Conservation (phyloP, 2,329 filamentous ascomycete genomes). For the Colletotrichum sp. region DNA sequence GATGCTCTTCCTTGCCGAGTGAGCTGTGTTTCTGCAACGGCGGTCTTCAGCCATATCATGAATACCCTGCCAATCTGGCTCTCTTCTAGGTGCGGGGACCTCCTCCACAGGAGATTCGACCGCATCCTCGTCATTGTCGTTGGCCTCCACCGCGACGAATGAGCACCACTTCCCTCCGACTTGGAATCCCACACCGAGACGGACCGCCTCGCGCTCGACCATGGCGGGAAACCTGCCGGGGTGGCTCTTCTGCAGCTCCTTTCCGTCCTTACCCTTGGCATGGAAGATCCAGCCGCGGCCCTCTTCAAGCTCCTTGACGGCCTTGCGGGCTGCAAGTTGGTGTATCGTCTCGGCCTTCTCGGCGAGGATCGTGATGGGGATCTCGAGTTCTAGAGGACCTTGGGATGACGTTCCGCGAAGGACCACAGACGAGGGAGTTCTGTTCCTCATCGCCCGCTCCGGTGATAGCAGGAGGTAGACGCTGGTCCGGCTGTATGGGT, state of each 20-base stretch:
- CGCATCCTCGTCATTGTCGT: constrained; percentile 4
- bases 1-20: neutral
- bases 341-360: constrained; percentile 64
- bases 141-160: constrained; percentile 69
- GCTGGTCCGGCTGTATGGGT: constrained; percentile 68
- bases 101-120: neutral
- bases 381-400: constrained; percentile 66
- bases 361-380: constrained; percentile 61
- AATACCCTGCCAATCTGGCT: neutral
- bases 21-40: neutral
- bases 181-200: constrained; percentile 69
- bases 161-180: constrained; percentile 74
- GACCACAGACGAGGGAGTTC: constrained; percentile 58
- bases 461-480: constrained; percentile 70
- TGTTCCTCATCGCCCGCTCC: constrained; percentile 38
- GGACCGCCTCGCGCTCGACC: constrained; percentile 69
- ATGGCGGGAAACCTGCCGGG: constrained; percentile 61
- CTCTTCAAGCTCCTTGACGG: constrained; percentile 72
- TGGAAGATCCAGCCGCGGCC: constrained; percentile 69
- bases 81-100: neutral
- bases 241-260: constrained; percentile 50
- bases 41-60: neutral
- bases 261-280: constrained; percentile 51
- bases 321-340: constrained; percentile 73
- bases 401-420: constrained; percentile 62